These are phyloP conservation scores for Rhizophagus sp. DNA, from an alignment of 192 early-diverging fungal genomes.

Conservation along the genomic window DNA sequence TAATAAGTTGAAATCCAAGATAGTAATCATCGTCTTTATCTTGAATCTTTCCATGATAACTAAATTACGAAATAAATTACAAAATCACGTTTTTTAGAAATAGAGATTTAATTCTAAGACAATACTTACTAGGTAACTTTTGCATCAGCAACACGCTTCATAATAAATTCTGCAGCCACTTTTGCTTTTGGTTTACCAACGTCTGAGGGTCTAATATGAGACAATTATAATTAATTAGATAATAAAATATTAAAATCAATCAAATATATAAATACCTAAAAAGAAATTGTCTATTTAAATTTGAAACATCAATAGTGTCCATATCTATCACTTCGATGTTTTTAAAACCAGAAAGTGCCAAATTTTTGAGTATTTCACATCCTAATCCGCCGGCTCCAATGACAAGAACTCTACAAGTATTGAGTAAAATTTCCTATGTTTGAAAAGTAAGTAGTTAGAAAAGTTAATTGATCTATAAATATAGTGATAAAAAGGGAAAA, in stretches of 20 bases:
- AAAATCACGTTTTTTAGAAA: neutral
- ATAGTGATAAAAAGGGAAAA: neutral
- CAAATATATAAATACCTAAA: constrained; percentile 56
- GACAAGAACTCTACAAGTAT: constrained; percentile 69
- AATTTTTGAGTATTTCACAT: constrained; percentile 83
- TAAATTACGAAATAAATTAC: constrained; percentile 26
- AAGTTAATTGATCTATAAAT: neutral
- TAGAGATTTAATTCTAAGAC: neutral
- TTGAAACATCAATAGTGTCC: constrained; percentile 86
- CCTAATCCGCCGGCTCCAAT: constrained; percentile 86
- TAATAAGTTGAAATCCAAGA: constrained; percentile 78
- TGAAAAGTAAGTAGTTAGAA: neutral
- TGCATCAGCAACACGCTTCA: constrained; percentile 65
- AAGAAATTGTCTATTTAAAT: constrained; percentile 83
- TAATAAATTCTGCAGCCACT: constrained; percentile 77
- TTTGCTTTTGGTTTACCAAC: constrained; percentile 78
- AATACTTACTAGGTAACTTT: constrained; percentile 66
- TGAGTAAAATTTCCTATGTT: constrained; percentile 35
- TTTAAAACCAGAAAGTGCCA: constrained; percentile 77
- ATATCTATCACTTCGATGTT: constrained; percentile 87
- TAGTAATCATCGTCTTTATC: constrained; percentile 97
- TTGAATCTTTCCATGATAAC: constrained; percentile 88
- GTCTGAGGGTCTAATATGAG: constrained; percentile 54
- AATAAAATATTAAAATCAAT: neutral
- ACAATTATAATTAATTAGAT: neutral